A percentile compares a stretch with the other conserved stretches of the same genome.
phyloP scores from a whole-genome alignment of 495 filamentous ascomycete species.

The Glarea lozoyensis region DNA sequence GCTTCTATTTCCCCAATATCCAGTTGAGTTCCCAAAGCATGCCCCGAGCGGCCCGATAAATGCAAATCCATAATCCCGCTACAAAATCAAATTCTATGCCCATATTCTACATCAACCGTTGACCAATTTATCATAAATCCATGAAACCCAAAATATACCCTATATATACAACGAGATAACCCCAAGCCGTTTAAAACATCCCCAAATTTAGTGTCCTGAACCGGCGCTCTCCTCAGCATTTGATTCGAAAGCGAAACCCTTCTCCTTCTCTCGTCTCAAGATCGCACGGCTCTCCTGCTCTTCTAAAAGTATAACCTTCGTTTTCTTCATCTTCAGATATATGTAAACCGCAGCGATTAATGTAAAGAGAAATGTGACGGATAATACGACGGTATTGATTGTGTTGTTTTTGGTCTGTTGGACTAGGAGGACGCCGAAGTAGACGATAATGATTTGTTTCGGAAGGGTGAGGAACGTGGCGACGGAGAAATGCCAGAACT shows the following conservation, averaged over 20 bases:
- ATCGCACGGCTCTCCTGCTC: constrained; percentile 16
- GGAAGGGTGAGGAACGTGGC: constrained; percentile 26
- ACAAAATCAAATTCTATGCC: too few species aligned
- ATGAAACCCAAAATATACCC: too few species aligned
- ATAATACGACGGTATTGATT: constrained; percentile 23
- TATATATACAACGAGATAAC: too few species aligned
- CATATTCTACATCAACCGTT: too few species aligned
- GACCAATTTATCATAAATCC: too few species aligned
- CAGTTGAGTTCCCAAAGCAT: too few species aligned
- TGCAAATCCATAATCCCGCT: too few species aligned
- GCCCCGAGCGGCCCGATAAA: too few species aligned
- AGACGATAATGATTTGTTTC: constrained; percentile 27
- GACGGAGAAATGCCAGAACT: constrained; percentile 25
- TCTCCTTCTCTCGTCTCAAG: neutral
- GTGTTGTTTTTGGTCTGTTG: constrained; percentile 15
- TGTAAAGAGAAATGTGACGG: constrained; percentile 17
- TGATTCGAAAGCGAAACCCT: neutral
- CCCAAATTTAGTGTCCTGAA: too few species aligned
- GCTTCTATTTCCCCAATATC: too few species aligned
- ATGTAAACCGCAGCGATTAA: constrained; percentile 21
- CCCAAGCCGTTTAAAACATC: too few species aligned
- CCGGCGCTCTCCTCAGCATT: neutral
- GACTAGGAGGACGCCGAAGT: constrained; percentile 25
- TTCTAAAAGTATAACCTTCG: constrained; percentile 22
- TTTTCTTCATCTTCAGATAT: constrained; percentile 21